Percentiles rank a stretch among this genome's conserved stretches.
Conservation (phyloP, 768 basidiomycete genomes). For the Hericium erinaceus region DNA sequence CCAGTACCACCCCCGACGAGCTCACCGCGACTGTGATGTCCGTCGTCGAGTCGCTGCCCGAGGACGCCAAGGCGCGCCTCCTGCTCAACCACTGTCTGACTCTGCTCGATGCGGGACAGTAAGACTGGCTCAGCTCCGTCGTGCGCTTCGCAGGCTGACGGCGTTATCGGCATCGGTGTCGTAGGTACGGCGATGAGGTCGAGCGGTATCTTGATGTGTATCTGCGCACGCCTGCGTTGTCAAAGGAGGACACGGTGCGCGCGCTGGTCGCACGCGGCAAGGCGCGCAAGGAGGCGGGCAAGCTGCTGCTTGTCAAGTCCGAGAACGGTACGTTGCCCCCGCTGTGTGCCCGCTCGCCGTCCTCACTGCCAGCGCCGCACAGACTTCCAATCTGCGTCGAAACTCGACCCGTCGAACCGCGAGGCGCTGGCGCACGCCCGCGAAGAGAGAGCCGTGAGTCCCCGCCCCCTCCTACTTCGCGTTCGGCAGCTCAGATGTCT, state of each 20-base stretch:
- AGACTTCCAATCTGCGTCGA: conserved; percentile 55
- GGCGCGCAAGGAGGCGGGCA: conserved; percentile 46
- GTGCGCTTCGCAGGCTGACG: background rate
- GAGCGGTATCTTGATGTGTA: conserved; percentile 62
- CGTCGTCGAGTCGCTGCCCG: conserved; percentile 22
- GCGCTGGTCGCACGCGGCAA: conserved; percentile 52
- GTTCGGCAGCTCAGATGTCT: conserved; percentile 2
- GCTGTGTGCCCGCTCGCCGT: background rate
- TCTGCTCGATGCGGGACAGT: conserved; percentile 28
- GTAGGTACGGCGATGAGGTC: conserved; percentile 53
- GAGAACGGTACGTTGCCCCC: conserved; percentile 39
- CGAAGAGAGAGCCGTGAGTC: conserved; percentile 37
- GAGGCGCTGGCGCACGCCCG: conserved; percentile 41
- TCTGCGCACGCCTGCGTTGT: conserved; percentile 48
- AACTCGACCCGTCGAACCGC: conserved; percentile 50
- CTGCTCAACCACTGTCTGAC: conserved; percentile 26
- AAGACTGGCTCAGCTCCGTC: conserved; percentile 10
- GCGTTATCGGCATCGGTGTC: background rate
- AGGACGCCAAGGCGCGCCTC: conserved; percentile 23
- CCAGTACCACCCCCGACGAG: conserved; percentile 17
- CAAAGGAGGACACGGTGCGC: conserved; percentile 38
- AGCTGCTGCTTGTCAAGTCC: conserved; percentile 45
- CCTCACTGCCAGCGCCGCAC: background rate
- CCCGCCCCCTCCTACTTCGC: background rate
- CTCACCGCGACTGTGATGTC: conserved; percentile 26